Base-by-base conservation (phyloP, 1,284 basidiomycete species). In the Papiliotrema flavescens region DNA sequence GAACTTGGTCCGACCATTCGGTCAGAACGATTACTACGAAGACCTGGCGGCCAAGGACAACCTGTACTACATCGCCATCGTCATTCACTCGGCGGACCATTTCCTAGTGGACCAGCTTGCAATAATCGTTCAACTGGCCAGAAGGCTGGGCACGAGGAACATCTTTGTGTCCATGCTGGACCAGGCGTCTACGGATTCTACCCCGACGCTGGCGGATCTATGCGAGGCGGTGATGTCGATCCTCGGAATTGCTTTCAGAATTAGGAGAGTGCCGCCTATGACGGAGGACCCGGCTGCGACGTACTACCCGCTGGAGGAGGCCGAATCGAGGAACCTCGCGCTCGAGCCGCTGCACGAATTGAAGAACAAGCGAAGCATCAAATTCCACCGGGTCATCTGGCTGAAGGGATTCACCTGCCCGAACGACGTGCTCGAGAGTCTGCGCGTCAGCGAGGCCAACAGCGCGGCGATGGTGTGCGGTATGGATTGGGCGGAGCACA, bases 401-500 rank as follows among this genome's bases (percentile, higher is more conserved):
- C 81, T 96, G 60, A 97, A 96, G 70, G 93, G 93, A 0, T 97
- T 97, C 74, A 96, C 93, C 0, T 97, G 93, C 70, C 93, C 93
- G 1, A 94, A 90, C 68, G 93, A 97, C 73, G 91, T 97, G 46
- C 79, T 97, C 51, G 93, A 97, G 77, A 94, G 89, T 19, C 84
- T 96, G 69, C 86, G 91, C 60, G 87, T 96, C 56, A 90, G 88
- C 71, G 82, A 88, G 62, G 82, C 83, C 37, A 97, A 96, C 71
- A 84, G 90, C 64, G 93, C 93, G 0, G 89, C 90, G 1, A 91
- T 97, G 90, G 90, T 95, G 1, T 96, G 93, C 71, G 91, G 92
- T 23, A 96, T 96, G 93, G 93, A 97, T 72, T 97, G 93, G 93
- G 92, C 91, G 23, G 92, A 97, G 75, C 88, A 92, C 71, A 90